Conservation (phyloP, 2,329 filamentous ascomycete species). For the Fusarium redolens region DNA sequence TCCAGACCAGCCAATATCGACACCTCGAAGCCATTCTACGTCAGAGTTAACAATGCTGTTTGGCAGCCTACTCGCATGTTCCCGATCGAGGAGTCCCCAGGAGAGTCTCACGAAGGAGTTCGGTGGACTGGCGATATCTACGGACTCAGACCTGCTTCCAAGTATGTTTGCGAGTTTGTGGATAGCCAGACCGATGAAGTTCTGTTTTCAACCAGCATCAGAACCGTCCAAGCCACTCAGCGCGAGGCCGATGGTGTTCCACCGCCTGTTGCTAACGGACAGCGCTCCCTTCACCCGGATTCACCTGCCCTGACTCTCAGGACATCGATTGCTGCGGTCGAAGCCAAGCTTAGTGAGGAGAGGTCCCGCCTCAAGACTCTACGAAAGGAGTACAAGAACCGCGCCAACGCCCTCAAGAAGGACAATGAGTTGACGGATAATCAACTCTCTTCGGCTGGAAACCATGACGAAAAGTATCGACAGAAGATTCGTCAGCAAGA, state of each 20-base stretch:
- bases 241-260: conserved; percentile 48
- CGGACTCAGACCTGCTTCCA: conserved; percentile 75
- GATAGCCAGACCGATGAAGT: conserved; percentile 73
- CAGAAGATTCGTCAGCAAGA: conserved; percentile 81
- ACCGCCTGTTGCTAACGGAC: conserved; percentile 54
- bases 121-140: conserved; percentile 80
- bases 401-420: conserved; percentile 74
- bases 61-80: conserved; percentile 84
- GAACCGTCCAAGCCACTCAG: conserved; percentile 66
- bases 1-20: conserved; percentile 66
- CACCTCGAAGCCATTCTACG: conserved; percentile 79
- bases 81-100: conserved; percentile 53
- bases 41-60: conserved; percentile 80
- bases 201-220: conserved; percentile 77
- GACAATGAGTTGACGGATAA: conserved; percentile 77
- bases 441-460: conserved; percentile 75
- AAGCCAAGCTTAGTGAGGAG: conserved; percentile 76
- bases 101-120: conserved; percentile 54
- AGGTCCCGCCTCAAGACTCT: conserved; percentile 75
- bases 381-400: conserved; percentile 80
- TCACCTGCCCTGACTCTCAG: conserved; percentile 82
- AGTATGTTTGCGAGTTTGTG: conserved; percentile 83
- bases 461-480: conserved; percentile 79
- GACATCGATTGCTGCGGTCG: conserved; percentile 78
- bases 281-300: conserved; percentile 75